Evolutionary conservation across 2,329 filamentous ascomycete genomes (phyloP).

Genomic region (Penicillium sp.): DNA sequence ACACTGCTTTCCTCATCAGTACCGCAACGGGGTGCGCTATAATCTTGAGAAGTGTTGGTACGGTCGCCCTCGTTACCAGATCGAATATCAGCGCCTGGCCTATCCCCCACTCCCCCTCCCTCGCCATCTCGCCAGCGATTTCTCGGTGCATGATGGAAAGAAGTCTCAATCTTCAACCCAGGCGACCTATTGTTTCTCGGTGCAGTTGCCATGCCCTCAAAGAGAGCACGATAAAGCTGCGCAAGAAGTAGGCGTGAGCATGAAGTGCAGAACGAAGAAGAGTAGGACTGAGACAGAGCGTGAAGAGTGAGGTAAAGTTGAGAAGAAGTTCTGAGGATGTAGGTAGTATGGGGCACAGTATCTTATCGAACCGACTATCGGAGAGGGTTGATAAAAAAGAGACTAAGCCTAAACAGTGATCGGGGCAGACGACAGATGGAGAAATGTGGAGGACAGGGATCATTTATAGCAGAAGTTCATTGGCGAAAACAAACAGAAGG

Average conservation of each 20-base stretch:
- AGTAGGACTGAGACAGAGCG: not conserved
- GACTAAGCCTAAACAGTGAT: constrained; percentile 18
- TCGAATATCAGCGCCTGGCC: constrained; percentile 30
- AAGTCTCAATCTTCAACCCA: constrained; percentile 46
- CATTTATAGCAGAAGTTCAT: not conserved
- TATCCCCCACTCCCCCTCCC: constrained; percentile 31
- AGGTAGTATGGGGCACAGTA: constrained; percentile 12
- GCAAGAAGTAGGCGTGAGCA: not conserved
- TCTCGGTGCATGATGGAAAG: constrained; percentile 36
- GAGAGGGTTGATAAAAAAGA: constrained; percentile 14
- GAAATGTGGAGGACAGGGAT: constrained; percentile 3
- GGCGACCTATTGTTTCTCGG: constrained; percentile 38
- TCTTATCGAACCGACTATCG: constrained; percentile 21
- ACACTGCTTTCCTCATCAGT: constrained; percentile 47
- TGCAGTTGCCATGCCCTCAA: constrained; percentile 44
- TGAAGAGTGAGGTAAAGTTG: constrained; percentile 1
- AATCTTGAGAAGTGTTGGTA: constrained; percentile 41
- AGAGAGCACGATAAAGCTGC: constrained; percentile 25
- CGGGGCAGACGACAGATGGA: not conserved
- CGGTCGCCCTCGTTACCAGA: constrained; percentile 45
- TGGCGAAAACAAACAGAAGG: not conserved
- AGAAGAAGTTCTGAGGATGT: constrained; percentile 7
- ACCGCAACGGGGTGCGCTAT: constrained; percentile 38
- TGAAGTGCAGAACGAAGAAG: constrained; percentile 5
- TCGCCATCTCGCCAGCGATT: constrained; percentile 32